A percentile compares a stretch with the other conserved stretches of the same genome.
Conservation (phyloP, 345 rosid species). For the Citrus sinensis region DVS_A1.0 CM039164.1:22092001-22092500, state of each 20-base stretch:
- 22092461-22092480: not conserved
- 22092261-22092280: not conserved
- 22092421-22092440: not conserved
- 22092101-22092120: conserved; percentile 45
- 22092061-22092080: conserved; percentile 36
- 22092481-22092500: not conserved
- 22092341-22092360: not conserved
- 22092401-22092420: not conserved
- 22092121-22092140: conserved; percentile 48
- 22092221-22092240: not conserved
- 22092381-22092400: not conserved
- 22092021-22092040: conserved; percentile 82
- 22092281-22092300: not conserved
- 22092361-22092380: not conserved
- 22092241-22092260: not conserved
- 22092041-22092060: conserved; percentile 30
- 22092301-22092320: not conserved
- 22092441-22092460: not conserved
- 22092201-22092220: not conserved
- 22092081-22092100: conserved; percentile 21
- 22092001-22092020: conserved; percentile 6
- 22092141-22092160: conserved; percentile 38
- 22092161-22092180: conserved; percentile 50
- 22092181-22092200: conserved; percentile 36
- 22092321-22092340: not conserved